Base-by-base conservation (phyloP, 2,329 filamentous ascomycete genomes). In the Exutisphaerella laricina region DNA sequence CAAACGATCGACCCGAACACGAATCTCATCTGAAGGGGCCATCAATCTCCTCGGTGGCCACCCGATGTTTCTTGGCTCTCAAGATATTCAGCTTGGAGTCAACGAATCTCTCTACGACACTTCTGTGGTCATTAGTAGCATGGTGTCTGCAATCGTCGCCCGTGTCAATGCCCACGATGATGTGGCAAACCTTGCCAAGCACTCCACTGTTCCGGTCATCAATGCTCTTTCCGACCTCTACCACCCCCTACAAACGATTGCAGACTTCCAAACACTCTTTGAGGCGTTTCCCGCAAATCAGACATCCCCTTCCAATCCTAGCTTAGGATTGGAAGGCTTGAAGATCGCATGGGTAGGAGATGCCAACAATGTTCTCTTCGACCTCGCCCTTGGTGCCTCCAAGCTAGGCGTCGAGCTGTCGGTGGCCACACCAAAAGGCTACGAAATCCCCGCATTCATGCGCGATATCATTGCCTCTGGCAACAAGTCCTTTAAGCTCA, bases 341-440 rank as follows among this genome's bases (percentile, higher is more conserved):
- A 97, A 95, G 69, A 78, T 97, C 49, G 90, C 92, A 12, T 98
- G 92, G 92, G 75, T 98, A 33, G 90, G 90, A 40, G 90, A 98
- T 63, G 88, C 88, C 8, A 98, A 97, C 71, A 98, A 98, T 57
- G 90, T 98, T 20, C 78, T 97, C 17, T 96, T 89, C 61, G 90
- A 98, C 62, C 75, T 97, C 41, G 88, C 89, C 36, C 90, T 92
- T 54, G 89, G 79, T 29, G 88, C 85, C 44, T 72, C 85, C 56
- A 97, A 96, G 70, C 77, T 90, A 56, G 92, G 92, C 33, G 80
- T 95, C 18, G 77, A 94, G 57, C 77, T 98, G 49, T 72, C 86
- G 2, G 88, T 97, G 26, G 92, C 92, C 9, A 89, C 90, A 0
- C 92, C 92, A 14, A 70, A 75, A 48, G 88, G 85, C 35, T 97